These are phyloP conservation scores for Candida ipomoeae DNA, from an alignment of 805 yeast species.

Conservation along the genomic window DNA sequence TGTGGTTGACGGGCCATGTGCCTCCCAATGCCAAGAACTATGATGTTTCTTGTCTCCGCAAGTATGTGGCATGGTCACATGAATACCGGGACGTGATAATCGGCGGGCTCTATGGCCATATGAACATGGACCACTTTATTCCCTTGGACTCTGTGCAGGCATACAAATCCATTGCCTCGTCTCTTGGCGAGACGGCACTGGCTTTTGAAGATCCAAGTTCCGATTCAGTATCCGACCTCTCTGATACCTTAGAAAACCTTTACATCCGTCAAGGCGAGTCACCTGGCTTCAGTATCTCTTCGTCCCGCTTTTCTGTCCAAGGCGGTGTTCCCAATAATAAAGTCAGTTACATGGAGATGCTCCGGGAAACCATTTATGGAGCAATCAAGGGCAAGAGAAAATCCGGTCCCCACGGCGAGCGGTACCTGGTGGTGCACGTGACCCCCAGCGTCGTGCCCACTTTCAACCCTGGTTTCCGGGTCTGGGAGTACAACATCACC, in stretches of 20 bases:
- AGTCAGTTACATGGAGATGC: constrained; percentile 54
- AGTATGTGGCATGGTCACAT: constrained; percentile 74
- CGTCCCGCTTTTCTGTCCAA: constrained; percentile 20
- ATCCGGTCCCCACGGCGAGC: constrained; percentile 43
- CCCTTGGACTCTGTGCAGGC: constrained; percentile 72
- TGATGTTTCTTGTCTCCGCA: constrained; percentile 68
- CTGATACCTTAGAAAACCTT: constrained; percentile 12
- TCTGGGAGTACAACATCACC: constrained; percentile 81
- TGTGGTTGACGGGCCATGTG: constrained; percentile 85
- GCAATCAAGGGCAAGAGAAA: constrained; percentile 43
- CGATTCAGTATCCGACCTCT: constrained; percentile 17
- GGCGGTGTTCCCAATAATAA: constrained; percentile 71
- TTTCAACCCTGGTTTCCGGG: constrained; percentile 75
- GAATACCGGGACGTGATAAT: constrained; percentile 80
- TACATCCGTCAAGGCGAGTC: constrained; percentile 6
- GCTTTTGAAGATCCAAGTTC: background rate
- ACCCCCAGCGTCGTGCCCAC: constrained; percentile 79
- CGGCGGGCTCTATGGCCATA: constrained; percentile 84
- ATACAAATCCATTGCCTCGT: constrained; percentile 44
- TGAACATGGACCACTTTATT: constrained; percentile 84
- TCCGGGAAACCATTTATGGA: constrained; percentile 53
- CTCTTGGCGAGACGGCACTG: background rate
- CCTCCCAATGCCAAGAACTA: constrained; percentile 80
- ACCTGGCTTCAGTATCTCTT: background rate
- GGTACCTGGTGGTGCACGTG: constrained; percentile 68